These are phyloP conservation scores for Bisporella sp. DNA, from an alignment of 2,329 filamentous ascomycete species.

Conservation along the genomic window DNA sequence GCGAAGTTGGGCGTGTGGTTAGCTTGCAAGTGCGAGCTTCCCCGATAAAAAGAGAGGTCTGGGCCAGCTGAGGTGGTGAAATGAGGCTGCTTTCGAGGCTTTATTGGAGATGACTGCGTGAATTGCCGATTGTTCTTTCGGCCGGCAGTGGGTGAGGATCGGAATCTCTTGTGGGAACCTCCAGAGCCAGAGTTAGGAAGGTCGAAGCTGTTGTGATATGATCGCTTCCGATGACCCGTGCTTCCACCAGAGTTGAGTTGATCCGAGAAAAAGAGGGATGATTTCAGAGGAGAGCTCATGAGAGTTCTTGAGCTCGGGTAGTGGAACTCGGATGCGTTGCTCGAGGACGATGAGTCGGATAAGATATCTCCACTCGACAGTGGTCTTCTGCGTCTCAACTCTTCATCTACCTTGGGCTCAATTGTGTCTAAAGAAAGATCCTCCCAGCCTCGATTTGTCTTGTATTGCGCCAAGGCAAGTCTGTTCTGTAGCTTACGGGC, in stretches of 20 bases:
- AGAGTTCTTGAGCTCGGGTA: conserved; percentile 50
- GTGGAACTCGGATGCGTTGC: conserved; percentile 67
- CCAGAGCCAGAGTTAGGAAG: conserved; percentile 41
- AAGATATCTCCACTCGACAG: conserved; percentile 62
- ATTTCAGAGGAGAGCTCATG: conserved; percentile 81
- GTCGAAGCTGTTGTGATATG: conserved; percentile 53
- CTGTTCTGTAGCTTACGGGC: conserved; percentile 88
- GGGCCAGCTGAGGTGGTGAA: conserved; percentile 67
- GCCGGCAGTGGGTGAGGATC: conserved; percentile 55
- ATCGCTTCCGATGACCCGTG: conserved; percentile 60
- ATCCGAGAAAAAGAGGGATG: conserved; percentile 71
- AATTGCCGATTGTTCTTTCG: conserved; percentile 76
- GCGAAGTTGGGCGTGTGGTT: conserved; percentile 54
- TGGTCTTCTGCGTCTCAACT: conserved; percentile 60
- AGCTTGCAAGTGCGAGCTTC: conserved; percentile 47
- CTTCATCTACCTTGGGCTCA: conserved; percentile 75
- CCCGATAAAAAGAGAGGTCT: conserved; percentile 71
- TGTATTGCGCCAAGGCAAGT: conserved; percentile 92
- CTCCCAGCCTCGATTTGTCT: conserved; percentile 93
- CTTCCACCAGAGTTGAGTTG: conserved; percentile 65
- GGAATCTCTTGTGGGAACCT: conserved; percentile 59
- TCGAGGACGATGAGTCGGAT: conserved; percentile 81
- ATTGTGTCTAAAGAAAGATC: conserved; percentile 80
- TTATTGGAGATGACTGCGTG: conserved; percentile 80
- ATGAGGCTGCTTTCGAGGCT: conserved; percentile 65